phyloP scores from a whole-genome alignment of 2,329 filamentous ascomycete species.

The Dothidotthia symphoricarpi region DNA sequence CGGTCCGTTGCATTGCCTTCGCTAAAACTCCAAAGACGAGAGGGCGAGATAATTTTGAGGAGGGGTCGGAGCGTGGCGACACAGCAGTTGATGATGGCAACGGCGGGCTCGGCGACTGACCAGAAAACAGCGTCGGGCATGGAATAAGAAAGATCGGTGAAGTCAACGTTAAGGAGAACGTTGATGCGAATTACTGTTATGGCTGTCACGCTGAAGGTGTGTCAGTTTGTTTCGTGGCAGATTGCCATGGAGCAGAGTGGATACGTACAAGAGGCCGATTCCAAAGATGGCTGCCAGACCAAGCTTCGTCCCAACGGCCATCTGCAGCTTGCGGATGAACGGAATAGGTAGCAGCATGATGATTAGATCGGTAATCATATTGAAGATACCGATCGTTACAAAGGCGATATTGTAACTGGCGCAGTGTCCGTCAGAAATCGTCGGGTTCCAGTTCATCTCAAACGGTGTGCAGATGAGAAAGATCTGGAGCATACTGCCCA shows the following conservation, averaged over 20 bases:
- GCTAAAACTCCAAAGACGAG: conserved; percentile 1
- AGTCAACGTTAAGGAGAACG: conserved; percentile 37
- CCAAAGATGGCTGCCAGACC: conserved; percentile 6
- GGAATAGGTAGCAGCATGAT: conserved; percentile 11
- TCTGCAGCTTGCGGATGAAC: conserved; percentile 9
- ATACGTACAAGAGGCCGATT: conserved; percentile 8
- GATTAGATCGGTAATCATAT: conserved; percentile 11
- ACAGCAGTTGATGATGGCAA: conserved; percentile 44
- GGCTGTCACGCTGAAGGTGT: conserved; percentile 35
- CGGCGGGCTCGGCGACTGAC: conserved; percentile 41
- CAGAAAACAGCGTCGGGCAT: conserved; percentile 40
- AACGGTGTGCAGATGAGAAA: conserved; percentile 43
- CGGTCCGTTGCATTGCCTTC: conserved; percentile 1
- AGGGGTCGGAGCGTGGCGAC: conserved; percentile 46
- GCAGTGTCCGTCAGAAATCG: conserved; percentile 33
- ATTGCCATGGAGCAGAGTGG: neutral
- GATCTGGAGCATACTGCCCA: conserved; percentile 10
- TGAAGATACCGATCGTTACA: conserved; percentile 6
- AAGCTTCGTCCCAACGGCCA: conserved; percentile 8
- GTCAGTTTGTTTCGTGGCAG: neutral
- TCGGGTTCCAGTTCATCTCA: conserved; percentile 38
- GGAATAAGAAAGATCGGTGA: conserved; percentile 38
- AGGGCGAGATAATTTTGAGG: conserved; percentile 14
- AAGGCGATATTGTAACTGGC: conserved; percentile 24
- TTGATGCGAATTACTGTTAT: conserved; percentile 40